phyloP scores from a whole-genome alignment of 2,329 filamentous ascomycete species.

The Elsinoe fawcettii region DNA sequence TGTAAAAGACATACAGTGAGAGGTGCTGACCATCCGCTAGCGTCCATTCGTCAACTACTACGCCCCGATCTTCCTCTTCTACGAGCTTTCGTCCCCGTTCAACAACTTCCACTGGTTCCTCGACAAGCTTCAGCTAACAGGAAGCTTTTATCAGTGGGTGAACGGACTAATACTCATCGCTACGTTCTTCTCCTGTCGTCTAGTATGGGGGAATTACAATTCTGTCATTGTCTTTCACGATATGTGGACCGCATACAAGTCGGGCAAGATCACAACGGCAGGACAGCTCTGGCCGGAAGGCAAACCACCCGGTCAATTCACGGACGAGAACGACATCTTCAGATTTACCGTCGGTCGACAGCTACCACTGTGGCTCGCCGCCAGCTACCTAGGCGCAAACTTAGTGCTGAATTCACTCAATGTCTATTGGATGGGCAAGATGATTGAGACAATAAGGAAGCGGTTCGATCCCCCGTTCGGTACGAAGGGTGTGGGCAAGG shows the following conservation, averaged over 20 bases:
- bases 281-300: slow-evolving; percentile 15
- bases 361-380: slow-evolving; percentile 63
- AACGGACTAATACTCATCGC: slow-evolving; percentile 66
- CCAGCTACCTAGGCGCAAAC: slow-evolving; percentile 62
- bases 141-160: slow-evolving; percentile 63
- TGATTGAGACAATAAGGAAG: slow-evolving; percentile 72
- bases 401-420: slow-evolving; percentile 67
- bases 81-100: slow-evolving; percentile 78
- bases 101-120: slow-evolving; percentile 89
- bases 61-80: slow-evolving; percentile 71
- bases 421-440: slow-evolving; percentile 80
- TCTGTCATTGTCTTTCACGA: slow-evolving; percentile 61
- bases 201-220: slow-evolving; percentile 68
- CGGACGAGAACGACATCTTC: slow-evolving; percentile 36
- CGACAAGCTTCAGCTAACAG: slow-evolving; percentile 77
- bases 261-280: slow-evolving; percentile 20
- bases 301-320: not conserved
- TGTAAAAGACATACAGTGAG: no score
- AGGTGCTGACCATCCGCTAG: slow-evolving; percentile 37
- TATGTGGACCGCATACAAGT: slow-evolving; percentile 46
- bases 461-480: slow-evolving; percentile 57
- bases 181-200: slow-evolving; percentile 68
- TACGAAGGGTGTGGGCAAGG: slow-evolving; percentile 31
- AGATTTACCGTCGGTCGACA: slow-evolving; percentile 37
- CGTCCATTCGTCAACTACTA: slow-evolving; percentile 81